Percentiles rank a stretch among this genome's conserved stretches.
phyloP scores from a whole-genome alignment of 2,329 filamentous ascomycete genomes.

The Xylaria sp. region DNA sequence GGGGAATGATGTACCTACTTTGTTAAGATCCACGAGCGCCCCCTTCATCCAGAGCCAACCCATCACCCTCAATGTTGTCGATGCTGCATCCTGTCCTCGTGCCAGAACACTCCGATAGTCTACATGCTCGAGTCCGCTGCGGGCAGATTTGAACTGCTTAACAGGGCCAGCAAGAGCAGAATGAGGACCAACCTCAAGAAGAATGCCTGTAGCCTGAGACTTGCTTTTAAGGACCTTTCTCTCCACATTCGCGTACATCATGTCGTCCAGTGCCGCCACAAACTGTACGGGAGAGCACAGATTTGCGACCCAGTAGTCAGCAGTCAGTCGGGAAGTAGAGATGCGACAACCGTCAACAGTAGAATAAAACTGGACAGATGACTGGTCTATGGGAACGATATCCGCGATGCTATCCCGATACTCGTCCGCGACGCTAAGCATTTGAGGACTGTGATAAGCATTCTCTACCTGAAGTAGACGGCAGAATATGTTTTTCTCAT shows the following conservation, averaged over 20 bases:
- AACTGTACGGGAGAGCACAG: constrained; percentile 25
- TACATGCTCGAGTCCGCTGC: constrained; percentile 4
- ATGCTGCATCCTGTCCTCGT: constrained; percentile 10
- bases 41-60: constrained; percentile 21
- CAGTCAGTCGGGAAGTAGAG: constrained; percentile 9
- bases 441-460: constrained; percentile 24
- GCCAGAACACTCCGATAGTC: constrained; percentile 16
- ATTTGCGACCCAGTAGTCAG: constrained; percentile 24
- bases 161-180: constrained; percentile 21
- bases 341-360: constrained; percentile 17
- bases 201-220: constrained; percentile 18
- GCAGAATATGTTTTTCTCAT: constrained; percentile 32
- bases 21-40: constrained; percentile 40
- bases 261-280: constrained; percentile 18
- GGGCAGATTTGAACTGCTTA: constrained; percentile 22
- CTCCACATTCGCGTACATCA: constrained; percentile 20
- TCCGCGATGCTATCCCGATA: constrained; percentile 12
- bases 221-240: constrained; percentile 17
- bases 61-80: constrained; percentile 6
- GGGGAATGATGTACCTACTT: constrained; percentile 45
- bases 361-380: constrained; percentile 13
- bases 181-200: constrained; percentile 23
- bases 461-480: constrained; percentile 32
- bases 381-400: constrained; percentile 13
- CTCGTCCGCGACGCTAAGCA: constrained; percentile 13